These are phyloP conservation scores for Beauveria pseudobassiana DNA, from an alignment of 2,329 filamentous ascomycete species.

Conservation along the genomic window DNA sequence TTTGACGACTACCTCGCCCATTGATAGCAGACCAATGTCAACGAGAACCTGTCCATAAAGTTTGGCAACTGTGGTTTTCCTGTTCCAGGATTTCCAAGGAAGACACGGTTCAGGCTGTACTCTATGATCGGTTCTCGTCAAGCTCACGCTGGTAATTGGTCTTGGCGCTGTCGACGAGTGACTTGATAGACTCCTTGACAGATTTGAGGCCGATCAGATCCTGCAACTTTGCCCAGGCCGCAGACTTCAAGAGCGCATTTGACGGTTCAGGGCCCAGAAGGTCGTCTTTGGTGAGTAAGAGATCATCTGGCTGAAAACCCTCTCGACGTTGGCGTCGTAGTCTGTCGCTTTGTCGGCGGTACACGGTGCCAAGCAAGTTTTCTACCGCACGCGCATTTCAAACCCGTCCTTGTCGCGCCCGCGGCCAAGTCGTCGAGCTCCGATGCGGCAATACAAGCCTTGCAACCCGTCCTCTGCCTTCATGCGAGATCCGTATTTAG, in stretches of 20 bases:
- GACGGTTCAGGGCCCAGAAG: constrained; percentile 63
- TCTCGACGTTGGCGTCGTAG: constrained; percentile 38
- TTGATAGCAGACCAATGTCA: constrained; percentile 59
- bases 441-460: constrained; percentile 59
- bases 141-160: constrained; percentile 62
- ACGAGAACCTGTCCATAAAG: constrained; percentile 62
- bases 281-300: constrained; percentile 57
- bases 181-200: constrained; percentile 55
- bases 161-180: constrained; percentile 52
- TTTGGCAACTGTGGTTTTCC: constrained; percentile 69
- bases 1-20: constrained; percentile 64
- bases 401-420: constrained; percentile 60
- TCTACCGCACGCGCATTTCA: constrained; percentile 64
- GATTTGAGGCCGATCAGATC: constrained; percentile 48
- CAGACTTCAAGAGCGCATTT: constrained; percentile 39
- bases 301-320: constrained; percentile 42
- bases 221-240: constrained; percentile 52
- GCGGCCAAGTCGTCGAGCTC: constrained; percentile 51
- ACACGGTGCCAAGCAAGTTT: constrained; percentile 49
- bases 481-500: constrained; percentile 49
- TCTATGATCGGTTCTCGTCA: constrained; percentile 50
- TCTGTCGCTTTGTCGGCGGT: constrained; percentile 50
- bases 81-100: constrained; percentile 65
- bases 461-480: constrained; percentile 47
- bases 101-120: constrained; percentile 60